These are phyloP conservation scores for Aspergillus cejpii DNA, from an alignment of 2,329 filamentous ascomycete genomes.

Conservation along the genomic window DNA sequence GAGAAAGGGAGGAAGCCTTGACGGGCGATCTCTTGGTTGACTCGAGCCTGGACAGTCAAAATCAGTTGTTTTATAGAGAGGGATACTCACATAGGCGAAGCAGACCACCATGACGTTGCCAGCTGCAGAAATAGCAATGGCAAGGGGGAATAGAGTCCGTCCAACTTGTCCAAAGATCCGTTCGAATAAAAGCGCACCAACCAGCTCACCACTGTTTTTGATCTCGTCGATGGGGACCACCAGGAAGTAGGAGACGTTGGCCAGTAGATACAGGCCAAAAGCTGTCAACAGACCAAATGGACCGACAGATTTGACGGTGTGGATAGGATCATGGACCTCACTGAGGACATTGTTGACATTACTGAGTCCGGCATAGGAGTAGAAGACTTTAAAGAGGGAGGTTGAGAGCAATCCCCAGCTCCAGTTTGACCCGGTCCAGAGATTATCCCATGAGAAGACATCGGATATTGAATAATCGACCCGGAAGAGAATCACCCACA, in stretches of 20 bases:
- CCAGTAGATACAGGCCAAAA: constrained; percentile 58
- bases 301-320: constrained; percentile 58
- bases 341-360: constrained; percentile 66
- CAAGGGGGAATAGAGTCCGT: constrained; percentile 53
- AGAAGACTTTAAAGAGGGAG: constrained; percentile 57
- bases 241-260: constrained; percentile 58
- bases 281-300: constrained; percentile 55
- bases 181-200: constrained; percentile 63
- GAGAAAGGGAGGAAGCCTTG: constrained; percentile 64
- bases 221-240: constrained; percentile 63
- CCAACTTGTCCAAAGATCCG: constrained; percentile 57
- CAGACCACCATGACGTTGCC: constrained; percentile 69
- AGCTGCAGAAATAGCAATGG: constrained; percentile 60
- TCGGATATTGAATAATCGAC: constrained; percentile 14
- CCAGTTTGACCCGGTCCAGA: constrained; percentile 63
- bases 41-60: constrained; percentile 47
- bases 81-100: constrained; percentile 55
- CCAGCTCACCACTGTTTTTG: constrained; percentile 58
- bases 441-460: constrained; percentile 42
- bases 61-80: background rate
- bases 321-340: constrained; percentile 62
- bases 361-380: constrained; percentile 60
- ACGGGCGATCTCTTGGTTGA: constrained; percentile 66
- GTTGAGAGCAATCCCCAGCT: constrained; percentile 62
- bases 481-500: constrained; percentile 52